Evolutionary conservation across 148 eudicot genomes (phyloP), one percentile per base, ranked within the genome.

Genomic region (Fagopyrum tataricum): DNA sequence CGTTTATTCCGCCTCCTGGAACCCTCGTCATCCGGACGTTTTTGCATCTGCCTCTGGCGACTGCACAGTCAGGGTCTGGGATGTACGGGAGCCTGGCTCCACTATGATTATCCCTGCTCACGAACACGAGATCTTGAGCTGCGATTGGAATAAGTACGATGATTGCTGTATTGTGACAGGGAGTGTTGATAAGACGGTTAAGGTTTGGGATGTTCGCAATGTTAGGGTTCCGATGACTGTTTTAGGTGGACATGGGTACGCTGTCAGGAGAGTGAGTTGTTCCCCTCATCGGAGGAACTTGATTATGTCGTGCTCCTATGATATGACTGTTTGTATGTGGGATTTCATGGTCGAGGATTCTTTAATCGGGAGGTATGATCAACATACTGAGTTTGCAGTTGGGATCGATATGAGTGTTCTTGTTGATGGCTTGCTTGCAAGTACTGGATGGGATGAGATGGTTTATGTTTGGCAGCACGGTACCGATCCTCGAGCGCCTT

Each of bases 321-420:
- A 93, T 73, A 93, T 93, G 98, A 85, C 84, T 0, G 91, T 94
- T 44, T 89, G 95, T 81, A 78, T 94, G 86, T 94, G 98, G 98
- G 97, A 93, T 79, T 91, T 83, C 72, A 89, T 86, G 91, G 87
- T 91, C 75, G 98, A 93, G 76, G 98, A 93, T 83, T 79, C 97
- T 5, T 79, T 93, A 37, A 77, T 91, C 40, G 97, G 90, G 71
- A 85, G 90, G 82, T 94, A 94, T 80, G 98, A 91, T 84, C 97
- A 94, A 44, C 98, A 94, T 71, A 89, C 97, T 0, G 98, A 94
- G 79, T 94, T 94, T 78, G 97, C 98, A 0, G 98, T 91, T 72
- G 98, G 98, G 46, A 89, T 94, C 66, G 98, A 94, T 78, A 91
- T 94, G 97, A 91, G 98, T 81, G 98, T 94, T 26, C 93, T 94